Base-by-base conservation (phyloP, 495 filamentous ascomycete genomes). In the Hypoxylon perforatum region DNA sequence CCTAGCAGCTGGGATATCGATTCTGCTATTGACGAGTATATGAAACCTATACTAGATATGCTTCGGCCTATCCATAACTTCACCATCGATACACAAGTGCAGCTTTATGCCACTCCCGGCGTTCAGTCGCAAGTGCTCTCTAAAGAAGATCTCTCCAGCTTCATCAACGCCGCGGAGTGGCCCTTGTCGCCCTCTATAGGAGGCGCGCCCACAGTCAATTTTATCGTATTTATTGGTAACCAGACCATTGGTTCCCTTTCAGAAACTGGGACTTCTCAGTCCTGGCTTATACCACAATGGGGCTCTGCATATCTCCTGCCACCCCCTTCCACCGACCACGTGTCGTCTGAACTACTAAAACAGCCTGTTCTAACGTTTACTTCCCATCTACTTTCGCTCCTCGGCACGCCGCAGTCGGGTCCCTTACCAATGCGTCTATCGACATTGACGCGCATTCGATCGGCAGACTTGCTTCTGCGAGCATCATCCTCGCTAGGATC, bases 101-200 rank as follows among this genome's bases (percentile, higher is more conserved):
- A 99, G 79, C 83, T 97, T 1, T 97, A 97, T 74, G 95, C 95
- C 1, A 81, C 83, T 0, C 93, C 91, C 0, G 93, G 94, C 23
- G 87, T 93, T 14, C 78, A 82, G 28, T 82, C 80, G 44, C 75
- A 82, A 85, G 85, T 91, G 2, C 75, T 98, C 11, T 88, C 86
- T 67, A 93, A 92, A 72, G 91, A 97, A 71, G 93, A 97, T 71
- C 84, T 99, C 6, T 92, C 91, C 46, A 92, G 90, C 28, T 99
- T 99, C 73, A 92, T 98, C 77, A 99, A 99, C 70, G 93, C 93
- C 28, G 95, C 95, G 6, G 96, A 99, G 78, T 99, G 95, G 95
- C 95, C 95, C 0, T 78, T 99, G 22, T 94, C 90, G 67, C 95
- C 95, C 14, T 97, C 93, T 72, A 97, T 98, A 67, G 96, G 94